Percentiles rank a stretch among this genome's conserved stretches.
These are phyloP conservation scores for Nidularia pulvinata DNA, from an alignment of 768 basidiomycete genomes.

Conservation along the genomic window DNA sequence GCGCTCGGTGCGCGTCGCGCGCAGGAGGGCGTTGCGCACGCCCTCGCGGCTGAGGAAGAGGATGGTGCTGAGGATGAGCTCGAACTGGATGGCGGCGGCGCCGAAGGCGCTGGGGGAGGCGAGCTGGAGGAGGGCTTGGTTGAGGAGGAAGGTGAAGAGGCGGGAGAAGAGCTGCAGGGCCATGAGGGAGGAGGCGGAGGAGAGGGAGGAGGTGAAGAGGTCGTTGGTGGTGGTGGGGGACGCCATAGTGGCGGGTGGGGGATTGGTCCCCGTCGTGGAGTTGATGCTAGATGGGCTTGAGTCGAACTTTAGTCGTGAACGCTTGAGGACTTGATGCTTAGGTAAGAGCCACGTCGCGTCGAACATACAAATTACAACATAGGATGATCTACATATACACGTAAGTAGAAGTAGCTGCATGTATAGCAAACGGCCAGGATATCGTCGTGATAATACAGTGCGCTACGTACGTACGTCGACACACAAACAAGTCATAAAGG, in stretches of 20 bases:
- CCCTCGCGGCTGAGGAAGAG: constrained; percentile 95
- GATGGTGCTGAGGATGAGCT: constrained; percentile 86
- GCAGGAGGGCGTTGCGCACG: constrained; percentile 80
- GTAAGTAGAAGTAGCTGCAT: neutral
- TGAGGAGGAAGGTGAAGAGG: constrained; percentile 83
- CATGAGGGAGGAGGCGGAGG: constrained; percentile 67
- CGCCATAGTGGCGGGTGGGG: neutral
- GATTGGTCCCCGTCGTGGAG: neutral
- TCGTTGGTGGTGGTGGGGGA: neutral
- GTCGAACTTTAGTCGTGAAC: no score
- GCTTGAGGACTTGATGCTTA: no score
- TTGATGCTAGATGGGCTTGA: no score
- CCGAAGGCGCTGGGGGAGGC: constrained; percentile 87
- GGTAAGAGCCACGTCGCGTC: no score
- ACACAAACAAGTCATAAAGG: neutral
- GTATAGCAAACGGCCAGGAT: neutral
- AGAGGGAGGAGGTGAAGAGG: constrained; percentile 30
- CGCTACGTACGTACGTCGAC: neutral
- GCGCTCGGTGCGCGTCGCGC: constrained; percentile 28
- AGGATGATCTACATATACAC: neutral
- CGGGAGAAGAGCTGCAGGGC: constrained; percentile 86
- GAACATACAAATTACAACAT: neutral
- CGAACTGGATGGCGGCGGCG: constrained; percentile 93
- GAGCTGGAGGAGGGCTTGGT: constrained; percentile 84
- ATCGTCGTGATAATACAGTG: neutral